A percentile compares a stretch with the other conserved stretches of the same genome.
phyloP scores from a whole-genome alignment of 139 green algal species.

The Auxenochlorella pyrenoidosa region DNA sequence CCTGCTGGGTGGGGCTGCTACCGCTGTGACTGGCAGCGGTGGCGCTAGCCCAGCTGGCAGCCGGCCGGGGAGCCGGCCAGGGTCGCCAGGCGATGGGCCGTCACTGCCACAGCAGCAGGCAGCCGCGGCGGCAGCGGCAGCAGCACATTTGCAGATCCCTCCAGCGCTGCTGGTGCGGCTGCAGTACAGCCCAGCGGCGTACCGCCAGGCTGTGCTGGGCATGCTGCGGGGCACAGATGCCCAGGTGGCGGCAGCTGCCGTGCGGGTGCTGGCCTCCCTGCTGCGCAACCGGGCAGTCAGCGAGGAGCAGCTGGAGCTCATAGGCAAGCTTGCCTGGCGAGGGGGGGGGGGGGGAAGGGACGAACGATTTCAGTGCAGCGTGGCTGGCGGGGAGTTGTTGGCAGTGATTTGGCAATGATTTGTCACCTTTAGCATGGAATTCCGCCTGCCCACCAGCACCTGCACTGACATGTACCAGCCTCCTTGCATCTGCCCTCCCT shows the following conservation, averaged over 20 bases:
- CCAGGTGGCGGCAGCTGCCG: conserved; percentile 53
- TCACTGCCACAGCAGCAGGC: background rate
- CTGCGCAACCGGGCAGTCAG: conserved; percentile 42
- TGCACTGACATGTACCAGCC: too few relatives aligned
- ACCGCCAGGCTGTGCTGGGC: conserved; percentile 50
- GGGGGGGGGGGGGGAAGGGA: too few relatives aligned
- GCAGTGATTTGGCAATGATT: too few relatives aligned
- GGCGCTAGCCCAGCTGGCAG: background rate
- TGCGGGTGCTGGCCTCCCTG: conserved; percentile 57
- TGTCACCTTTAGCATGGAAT: too few relatives aligned
- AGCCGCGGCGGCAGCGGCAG: background rate
- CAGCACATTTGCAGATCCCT: background rate
- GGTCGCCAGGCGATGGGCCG: background rate
- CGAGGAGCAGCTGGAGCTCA: conserved; percentile 53
- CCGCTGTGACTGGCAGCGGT: background rate
- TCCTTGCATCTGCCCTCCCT: too few relatives aligned
- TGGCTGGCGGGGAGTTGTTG: too few relatives aligned
- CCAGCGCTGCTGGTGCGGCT: conserved; percentile 11
- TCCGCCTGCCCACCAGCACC: too few relatives aligned
- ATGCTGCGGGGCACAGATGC: conserved; percentile 47
- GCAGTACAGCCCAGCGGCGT: conserved; percentile 41
- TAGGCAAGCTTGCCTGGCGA: conserved; percentile 14
- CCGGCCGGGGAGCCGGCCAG: conserved; percentile 1
- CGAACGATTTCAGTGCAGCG: background rate
- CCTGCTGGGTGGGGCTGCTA: conserved; percentile 51